A percentile compares a stretch with the other conserved stretches of the same genome.
These are phyloP conservation scores for Oryza rufipogon DNA, from an alignment of 176 grass and related monocot genomes.

Conservation along the genomic window DNA sequence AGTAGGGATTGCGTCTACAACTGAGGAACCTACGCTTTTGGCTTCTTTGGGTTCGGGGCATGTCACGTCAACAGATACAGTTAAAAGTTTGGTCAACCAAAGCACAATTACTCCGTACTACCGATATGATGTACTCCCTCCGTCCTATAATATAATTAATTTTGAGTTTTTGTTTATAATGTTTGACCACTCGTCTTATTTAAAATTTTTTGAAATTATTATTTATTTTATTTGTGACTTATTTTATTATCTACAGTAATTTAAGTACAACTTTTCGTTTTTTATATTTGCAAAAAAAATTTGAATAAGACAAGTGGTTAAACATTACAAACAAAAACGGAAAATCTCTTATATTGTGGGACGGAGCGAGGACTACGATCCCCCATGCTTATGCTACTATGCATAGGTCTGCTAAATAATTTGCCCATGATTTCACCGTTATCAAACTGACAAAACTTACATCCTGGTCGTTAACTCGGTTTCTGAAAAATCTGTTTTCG, in stretches of 20 bases:
- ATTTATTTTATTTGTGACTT: no score
- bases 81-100: not conserved
- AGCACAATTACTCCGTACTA: not conserved
- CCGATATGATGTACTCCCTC: not conserved
- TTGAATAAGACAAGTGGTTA: no score
- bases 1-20: slow-evolving; percentile 34
- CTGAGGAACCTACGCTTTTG: not conserved
- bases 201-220: no score
- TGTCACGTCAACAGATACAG: slow-evolving; percentile 36
- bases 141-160: rapidly evolving
- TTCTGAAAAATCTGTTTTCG: not conserved
- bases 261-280: no score
- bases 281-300: no score
- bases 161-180: no score
- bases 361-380: not conserved
- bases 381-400: not conserved
- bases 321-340: no score
- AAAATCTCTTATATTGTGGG: no score
- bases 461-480: not conserved
- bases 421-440: not conserved
- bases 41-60: not conserved
- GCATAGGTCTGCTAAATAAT: not conserved
- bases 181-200: no score
- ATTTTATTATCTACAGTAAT: no score
- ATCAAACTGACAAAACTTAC: not conserved